These are phyloP conservation scores for Lactarius vividus DNA, from an alignment of 768 basidiomycete species.

Conservation along the genomic window DNA sequence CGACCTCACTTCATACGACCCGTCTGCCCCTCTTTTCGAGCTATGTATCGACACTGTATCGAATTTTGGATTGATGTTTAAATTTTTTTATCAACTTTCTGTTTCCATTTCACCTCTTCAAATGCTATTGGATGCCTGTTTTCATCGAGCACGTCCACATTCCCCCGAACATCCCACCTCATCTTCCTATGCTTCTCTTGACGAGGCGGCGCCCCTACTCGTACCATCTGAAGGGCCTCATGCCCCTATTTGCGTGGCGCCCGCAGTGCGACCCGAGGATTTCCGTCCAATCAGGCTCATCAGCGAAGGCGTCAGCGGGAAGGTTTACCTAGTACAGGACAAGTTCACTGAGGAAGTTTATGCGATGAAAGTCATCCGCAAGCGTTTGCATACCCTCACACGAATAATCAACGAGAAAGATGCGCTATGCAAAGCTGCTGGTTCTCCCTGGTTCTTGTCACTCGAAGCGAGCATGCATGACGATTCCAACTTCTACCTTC, in stretches of 20 bases:
- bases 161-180: background rate
- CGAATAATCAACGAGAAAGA: conserved; percentile 23
- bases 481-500: conserved; percentile 27
- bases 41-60: conserved; percentile 1
- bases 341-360: conserved; percentile 10
- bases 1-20: conserved; percentile 4
- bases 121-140: conserved; percentile 5
- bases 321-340: conserved; percentile 25
- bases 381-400: conserved; percentile 13
- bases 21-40: background rate
- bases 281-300: conserved; percentile 22
- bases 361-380: conserved; percentile 26
- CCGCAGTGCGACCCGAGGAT: conserved; percentile 8
- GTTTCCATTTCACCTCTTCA: background rate
- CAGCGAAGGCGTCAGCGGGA: conserved; percentile 25
- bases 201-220: conserved; percentile 18
- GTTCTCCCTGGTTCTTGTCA: conserved; percentile 20
- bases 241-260: background rate
- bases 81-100: background rate
- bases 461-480: conserved; percentile 28
- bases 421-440: conserved; percentile 16
- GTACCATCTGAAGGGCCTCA: background rate
- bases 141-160: background rate
- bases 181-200: conserved; percentile 7
- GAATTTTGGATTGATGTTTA: conserved; percentile 6